A percentile compares a stretch with the other conserved stretches of the same genome.
Conservation (phyloP, 169 alveolate genomes). For the Plasmodium relictum region DNA sequence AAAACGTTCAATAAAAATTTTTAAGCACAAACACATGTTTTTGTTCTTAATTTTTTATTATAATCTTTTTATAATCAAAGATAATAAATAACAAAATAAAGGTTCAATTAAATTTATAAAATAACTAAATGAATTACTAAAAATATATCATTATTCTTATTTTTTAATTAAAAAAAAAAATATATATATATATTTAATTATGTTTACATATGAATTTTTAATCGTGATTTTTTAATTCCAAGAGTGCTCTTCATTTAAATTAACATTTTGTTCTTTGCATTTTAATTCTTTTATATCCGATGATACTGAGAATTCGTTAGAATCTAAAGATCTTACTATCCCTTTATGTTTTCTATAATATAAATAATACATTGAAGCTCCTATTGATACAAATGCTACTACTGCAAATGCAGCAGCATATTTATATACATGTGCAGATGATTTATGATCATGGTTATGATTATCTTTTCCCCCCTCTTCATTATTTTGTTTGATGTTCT, state of each 20-base stretch:
- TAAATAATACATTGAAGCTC: neutral
- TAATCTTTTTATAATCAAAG: too few relatives aligned
- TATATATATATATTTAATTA: neutral
- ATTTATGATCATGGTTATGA: neutral
- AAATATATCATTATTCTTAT: too few relatives aligned
- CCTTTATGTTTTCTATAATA: neutral
- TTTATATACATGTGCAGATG: neutral
- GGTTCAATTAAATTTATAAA: too few relatives aligned
- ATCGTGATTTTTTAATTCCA: constrained; percentile 22
- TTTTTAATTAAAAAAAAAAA: too few relatives aligned
- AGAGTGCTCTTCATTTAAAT: neutral
- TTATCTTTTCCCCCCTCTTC: neutral
- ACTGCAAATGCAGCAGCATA: constrained; percentile 37
- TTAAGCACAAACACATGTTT: too few relatives aligned
- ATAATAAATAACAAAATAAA: too few relatives aligned
- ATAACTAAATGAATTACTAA: too few relatives aligned
- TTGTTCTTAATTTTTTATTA: too few relatives aligned
- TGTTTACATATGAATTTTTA: neutral
- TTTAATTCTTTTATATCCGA: neutral
- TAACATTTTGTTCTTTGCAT: constrained; percentile 27
- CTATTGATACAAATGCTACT: constrained; percentile 9
- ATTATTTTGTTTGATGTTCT: neutral
- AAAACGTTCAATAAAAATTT: too few relatives aligned
- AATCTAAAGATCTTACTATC: neutral
- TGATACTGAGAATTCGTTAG: constrained; percentile 17